phyloP scores from a whole-genome alignment of 2,329 filamentous ascomycete species.

The Penicillium sp. region DNA sequence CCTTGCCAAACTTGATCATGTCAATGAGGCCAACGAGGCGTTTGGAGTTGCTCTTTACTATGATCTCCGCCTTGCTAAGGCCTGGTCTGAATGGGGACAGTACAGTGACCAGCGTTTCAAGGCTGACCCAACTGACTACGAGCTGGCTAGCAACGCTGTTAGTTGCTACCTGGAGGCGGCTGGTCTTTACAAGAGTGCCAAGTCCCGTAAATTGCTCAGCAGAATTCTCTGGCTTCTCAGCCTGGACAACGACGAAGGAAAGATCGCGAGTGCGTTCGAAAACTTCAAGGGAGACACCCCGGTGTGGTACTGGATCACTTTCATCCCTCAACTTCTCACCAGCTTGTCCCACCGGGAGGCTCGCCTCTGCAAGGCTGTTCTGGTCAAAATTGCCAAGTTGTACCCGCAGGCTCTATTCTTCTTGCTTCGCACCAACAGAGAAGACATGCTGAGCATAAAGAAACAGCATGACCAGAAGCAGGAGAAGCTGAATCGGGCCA shows the following conservation, averaged over 20 bases:
- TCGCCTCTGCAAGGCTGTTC: constrained; percentile 70
- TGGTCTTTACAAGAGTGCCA: constrained; percentile 92
- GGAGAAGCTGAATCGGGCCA: constrained; percentile 53
- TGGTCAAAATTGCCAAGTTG: constrained; percentile 87
- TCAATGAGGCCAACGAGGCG: constrained; percentile 82
- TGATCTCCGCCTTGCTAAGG: constrained; percentile 88
- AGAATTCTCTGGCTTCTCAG: constrained; percentile 92
- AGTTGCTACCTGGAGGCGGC: constrained; percentile 95
- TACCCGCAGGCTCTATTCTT: constrained; percentile 96
- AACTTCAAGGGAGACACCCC: constrained; percentile 96
- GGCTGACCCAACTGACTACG: constrained; percentile 71
- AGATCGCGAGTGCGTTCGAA: constrained; percentile 76
- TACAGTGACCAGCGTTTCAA: constrained; percentile 97
- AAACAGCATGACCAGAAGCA: constrained; percentile 66
- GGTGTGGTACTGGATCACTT: constrained; percentile 99
- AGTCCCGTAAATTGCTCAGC: constrained; percentile 85
- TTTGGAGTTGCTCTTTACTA: constrained; percentile 94
- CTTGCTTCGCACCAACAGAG: constrained; percentile 80
- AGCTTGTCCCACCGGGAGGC: constrained; percentile 88
- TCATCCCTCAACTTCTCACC: constrained; percentile 89
- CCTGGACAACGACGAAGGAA: constrained; percentile 77
- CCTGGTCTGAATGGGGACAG: constrained; percentile 98
- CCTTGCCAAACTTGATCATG: constrained; percentile 82
- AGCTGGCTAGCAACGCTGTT: constrained; percentile 78
- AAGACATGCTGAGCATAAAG: constrained; percentile 88